phyloP scores from a whole-genome alignment of 2,329 filamentous ascomycete genomes.

The Colletotrichum lupini region DNA sequence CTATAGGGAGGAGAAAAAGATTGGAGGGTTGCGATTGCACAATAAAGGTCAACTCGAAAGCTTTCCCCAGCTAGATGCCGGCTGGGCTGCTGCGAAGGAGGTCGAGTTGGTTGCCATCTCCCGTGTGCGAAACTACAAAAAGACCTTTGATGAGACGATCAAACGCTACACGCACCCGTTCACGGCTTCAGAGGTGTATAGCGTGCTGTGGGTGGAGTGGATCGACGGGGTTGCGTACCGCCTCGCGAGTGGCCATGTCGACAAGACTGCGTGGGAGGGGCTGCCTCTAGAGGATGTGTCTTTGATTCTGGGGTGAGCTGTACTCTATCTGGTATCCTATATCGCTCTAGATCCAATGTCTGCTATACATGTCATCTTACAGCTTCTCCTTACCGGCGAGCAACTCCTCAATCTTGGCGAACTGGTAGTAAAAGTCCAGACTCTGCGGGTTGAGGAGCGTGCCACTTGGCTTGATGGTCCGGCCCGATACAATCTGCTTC shows the following conservation, averaged over 20 bases:
- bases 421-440: slow-evolving; percentile 82
- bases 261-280: not conserved
- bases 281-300: not conserved
- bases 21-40: not conserved
- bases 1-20: not conserved
- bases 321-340: not conserved
- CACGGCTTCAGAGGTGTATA: not conserved
- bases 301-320: not conserved
- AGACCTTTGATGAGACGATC: not conserved
- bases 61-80: not conserved
- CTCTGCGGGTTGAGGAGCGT: slow-evolving; percentile 82
- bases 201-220: not conserved
- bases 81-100: not conserved
- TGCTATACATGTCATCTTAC: slow-evolving; percentile 41
- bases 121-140: not conserved
- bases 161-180: not conserved
- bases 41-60: not conserved
- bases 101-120: not conserved
- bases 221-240: not conserved
- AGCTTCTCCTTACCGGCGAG: slow-evolving; percentile 59
- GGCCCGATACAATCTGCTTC: slow-evolving; percentile 85
- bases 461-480: slow-evolving; percentile 78
- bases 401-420: slow-evolving; percentile 76
- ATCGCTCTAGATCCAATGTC: not conserved
- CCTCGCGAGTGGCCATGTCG: not conserved